phyloP scores from a whole-genome alignment of 2,329 filamentous ascomycete species.

The Fusarium nelsonii region DNA sequence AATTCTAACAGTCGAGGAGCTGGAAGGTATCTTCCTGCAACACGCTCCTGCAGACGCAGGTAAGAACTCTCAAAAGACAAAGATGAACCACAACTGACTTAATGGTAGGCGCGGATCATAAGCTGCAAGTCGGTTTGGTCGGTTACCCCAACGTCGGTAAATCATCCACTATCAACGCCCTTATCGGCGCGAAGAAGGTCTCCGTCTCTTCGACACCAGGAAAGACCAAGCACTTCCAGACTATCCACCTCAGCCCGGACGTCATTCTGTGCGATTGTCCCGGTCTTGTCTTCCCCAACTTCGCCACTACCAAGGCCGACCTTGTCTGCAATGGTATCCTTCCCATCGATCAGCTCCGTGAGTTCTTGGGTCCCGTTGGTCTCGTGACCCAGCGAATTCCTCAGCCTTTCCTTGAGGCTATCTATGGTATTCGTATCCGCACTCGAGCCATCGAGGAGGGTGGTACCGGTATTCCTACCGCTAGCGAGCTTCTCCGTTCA shows the following conservation, averaged over 20 bases:
- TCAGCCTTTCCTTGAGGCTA: constrained; percentile 86
- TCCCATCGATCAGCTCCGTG: constrained; percentile 95
- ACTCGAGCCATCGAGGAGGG: constrained; percentile 89
- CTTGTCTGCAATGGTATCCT: constrained; percentile 95
- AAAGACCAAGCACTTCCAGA: constrained; percentile 99
- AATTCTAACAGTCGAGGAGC: constrained; percentile 92
- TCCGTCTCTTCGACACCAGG: constrained; percentile 97
- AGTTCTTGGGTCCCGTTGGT: constrained; percentile 87
- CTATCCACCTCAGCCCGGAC: constrained; percentile 89
- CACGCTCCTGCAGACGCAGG: constrained; percentile 70
- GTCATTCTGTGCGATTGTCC: constrained; percentile 98
- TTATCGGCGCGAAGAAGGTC: constrained; percentile 98
- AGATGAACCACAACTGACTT: constrained; percentile 19
- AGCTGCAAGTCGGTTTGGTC: constrained; percentile 91
- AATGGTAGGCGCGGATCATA: constrained; percentile 63
- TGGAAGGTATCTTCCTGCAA: constrained; percentile 87
- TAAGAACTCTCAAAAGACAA: constrained; percentile 51
- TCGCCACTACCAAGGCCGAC: constrained; percentile 95
- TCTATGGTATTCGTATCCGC: constrained; percentile 92
- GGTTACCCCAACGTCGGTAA: constrained; percentile 99
- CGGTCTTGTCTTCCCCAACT: constrained; percentile 98
- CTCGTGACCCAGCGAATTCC: constrained; percentile 89
- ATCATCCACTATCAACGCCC: constrained; percentile 97
- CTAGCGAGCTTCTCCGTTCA: constrained; percentile 84
- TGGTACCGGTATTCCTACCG: constrained; percentile 87